phyloP scores from a whole-genome alignment of 2,329 filamentous ascomycete genomes.

The Ilyonectria destructans region DNA sequence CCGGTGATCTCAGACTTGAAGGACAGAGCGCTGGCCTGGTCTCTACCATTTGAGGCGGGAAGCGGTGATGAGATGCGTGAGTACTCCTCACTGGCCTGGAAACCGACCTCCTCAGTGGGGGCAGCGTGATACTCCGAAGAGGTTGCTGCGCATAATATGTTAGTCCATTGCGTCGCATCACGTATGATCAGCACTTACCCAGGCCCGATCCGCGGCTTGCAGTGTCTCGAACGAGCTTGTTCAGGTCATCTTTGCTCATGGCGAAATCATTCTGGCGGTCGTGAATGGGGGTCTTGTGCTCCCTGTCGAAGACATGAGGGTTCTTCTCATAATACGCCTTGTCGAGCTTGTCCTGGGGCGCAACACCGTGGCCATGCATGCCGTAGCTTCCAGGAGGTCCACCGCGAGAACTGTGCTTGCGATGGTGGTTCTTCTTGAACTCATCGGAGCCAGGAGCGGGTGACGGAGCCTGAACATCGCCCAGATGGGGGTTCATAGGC shows the following conservation, averaged over 20 bases:
- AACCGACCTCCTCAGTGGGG: slow-evolving; percentile 92
- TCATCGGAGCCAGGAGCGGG: slow-evolving; percentile 72
- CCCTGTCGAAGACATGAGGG: slow-evolving; percentile 85
- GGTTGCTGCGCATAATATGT: slow-evolving; percentile 67
- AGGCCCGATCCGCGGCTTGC: slow-evolving; percentile 68
- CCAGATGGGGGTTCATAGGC: slow-evolving; percentile 92
- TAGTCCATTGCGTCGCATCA: slow-evolving; percentile 35
- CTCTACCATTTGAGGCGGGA: slow-evolving; percentile 58
- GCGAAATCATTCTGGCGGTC: slow-evolving; percentile 81
- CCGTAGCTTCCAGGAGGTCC: slow-evolving; percentile 92
- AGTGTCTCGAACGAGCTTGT: slow-evolving; percentile 88
- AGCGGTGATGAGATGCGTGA: slow-evolving; percentile 82
- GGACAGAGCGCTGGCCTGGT: slow-evolving; percentile 37
- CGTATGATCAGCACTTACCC: slow-evolving; percentile 58
- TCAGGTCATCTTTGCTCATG: slow-evolving; percentile 90
- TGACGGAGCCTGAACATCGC: slow-evolving; percentile 96
- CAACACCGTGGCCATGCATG: slow-evolving; percentile 88
- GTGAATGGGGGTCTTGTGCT: slow-evolving; percentile 72
- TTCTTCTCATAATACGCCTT: slow-evolving; percentile 95
- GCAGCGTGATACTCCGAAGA: slow-evolving; percentile 77
- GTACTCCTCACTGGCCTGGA: slow-evolving; percentile 89
- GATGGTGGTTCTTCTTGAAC: slow-evolving; percentile 72
- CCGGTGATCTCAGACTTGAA: slow-evolving; percentile 53
- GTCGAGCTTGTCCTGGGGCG: slow-evolving; percentile 85
- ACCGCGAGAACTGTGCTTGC: slow-evolving; percentile 81